Percentiles rank a stretch among this genome's conserved stretches.
These are phyloP conservation scores for Globisporangium irregulare DNA, from an alignment of 352 stramenopile genomes.

Conservation along the genomic window DNA sequence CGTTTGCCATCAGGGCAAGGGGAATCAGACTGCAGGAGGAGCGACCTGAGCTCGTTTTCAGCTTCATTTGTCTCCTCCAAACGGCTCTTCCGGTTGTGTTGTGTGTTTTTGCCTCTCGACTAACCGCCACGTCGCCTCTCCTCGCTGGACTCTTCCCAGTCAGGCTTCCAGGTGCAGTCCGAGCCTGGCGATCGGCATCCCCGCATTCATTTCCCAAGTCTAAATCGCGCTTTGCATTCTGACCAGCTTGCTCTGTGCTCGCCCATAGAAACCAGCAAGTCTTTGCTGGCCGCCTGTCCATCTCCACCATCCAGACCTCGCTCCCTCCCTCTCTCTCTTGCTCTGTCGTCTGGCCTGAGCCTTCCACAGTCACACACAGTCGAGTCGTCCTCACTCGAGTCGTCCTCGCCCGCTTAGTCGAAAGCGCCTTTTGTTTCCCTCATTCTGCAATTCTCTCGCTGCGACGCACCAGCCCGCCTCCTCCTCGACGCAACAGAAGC, in stretches of 20 bases:
- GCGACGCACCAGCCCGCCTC: constrained; percentile 5
- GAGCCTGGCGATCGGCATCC: not conserved
- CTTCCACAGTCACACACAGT: not conserved
- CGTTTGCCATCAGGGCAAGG: not conserved
- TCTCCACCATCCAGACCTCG: not conserved
- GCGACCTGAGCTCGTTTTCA: not conserved
- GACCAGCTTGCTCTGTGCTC: not conserved
- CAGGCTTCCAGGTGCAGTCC: not conserved
- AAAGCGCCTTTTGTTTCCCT: constrained; percentile 5
- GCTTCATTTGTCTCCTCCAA: not conserved
- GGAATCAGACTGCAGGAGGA: constrained; percentile 1
- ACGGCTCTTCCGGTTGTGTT: not conserved
- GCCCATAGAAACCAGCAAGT: not conserved
- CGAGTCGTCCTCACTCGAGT: not conserved
- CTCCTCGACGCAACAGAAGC: not conserved
- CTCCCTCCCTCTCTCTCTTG: not conserved
- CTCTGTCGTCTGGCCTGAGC: not conserved
- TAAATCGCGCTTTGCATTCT: not conserved
- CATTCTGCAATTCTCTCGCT: constrained; percentile 18
- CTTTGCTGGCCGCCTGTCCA: not conserved
- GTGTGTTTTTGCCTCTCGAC: not conserved
- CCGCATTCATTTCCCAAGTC: not conserved
- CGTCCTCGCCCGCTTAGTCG: constrained; percentile 24
- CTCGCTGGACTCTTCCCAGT: not conserved
- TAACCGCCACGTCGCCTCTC: constrained; percentile 1